Evolutionary conservation across 1,139 yeast genomes (phyloP), one percentile per base, ranked within the genome.

Genomic region (Kluyveromyces marxianus): DNA sequence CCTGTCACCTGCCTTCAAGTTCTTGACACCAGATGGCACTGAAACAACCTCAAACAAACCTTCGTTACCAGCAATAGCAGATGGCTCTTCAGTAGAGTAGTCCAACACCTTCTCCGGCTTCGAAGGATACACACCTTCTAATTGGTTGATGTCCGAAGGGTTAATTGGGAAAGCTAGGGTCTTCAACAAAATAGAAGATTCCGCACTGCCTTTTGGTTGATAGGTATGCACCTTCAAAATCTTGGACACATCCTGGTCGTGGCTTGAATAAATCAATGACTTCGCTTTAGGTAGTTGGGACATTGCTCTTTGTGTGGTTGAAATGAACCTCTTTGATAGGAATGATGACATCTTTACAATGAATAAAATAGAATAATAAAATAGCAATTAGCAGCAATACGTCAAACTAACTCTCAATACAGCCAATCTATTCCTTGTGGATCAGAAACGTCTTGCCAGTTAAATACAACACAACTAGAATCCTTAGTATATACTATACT

Each of bases 81-180:
- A 69, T 1, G 92, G 88, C 37, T 72, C 75, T 3, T 66, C 59
- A 3, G 87, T 76, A 4, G 82, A 80, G 37, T 77, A 69, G 24
- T 70, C 73, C 2, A 65, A 60, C 6, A 81, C 74, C 55, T 83
- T 74, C 37, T 70, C 73, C 0, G 96, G 95, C 54, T 72, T 77
- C n/a, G 89, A 79, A 0, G 96, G 96, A 56, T 90, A 90, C 0
- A 86, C 94, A n/a, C 97, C 97, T 61, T 85, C 89, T 53, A 90
- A 72, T 66, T 89, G 97, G 60, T 86, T 86, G 62, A 88, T 74
- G 60, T 90, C 97, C 0, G 96, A 84, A 0, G 97, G 97, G 60
- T 90, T 90, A 53, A 94, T 76, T 2, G 99, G 97, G 45, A 94
- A 80, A 0, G 95, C 97, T 49, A 92, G 69, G 2, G 71, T 56